Evolutionary conservation across 441 rosid species (phyloP), one percentile per base, ranked within the genome.

Genomic region (Eruca vesicaria): DNA sequence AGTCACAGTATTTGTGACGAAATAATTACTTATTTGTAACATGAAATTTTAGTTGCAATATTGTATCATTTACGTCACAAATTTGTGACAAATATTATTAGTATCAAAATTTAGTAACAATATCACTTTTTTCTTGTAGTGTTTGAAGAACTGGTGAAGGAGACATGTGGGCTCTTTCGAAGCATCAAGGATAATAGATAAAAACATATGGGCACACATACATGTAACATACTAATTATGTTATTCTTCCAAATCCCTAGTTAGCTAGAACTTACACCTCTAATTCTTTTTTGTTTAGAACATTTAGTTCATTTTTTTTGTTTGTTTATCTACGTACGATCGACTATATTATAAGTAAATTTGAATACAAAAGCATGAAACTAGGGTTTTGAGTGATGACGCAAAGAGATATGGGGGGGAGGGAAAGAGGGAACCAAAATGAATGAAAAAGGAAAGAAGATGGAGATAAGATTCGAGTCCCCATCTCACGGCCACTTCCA

Each of bases 161-260:
- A 80, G 69, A 86, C 88, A 84, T 84, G 87, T 83, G 89, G 91
- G 91, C 90, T 83, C 90, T 85, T 77, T 28, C 66, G 86, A 72
- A 74, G 69, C 81, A 74, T 71, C 52, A 72, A 41, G 60, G 56
- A 18, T 66, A 35, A 26, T 31, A 65, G 58, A 69, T 50, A 57
- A 60, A 43, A 4, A 81, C 61, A 57, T 58, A 71, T 73, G 81
- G 82, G 72, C 80, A 76, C 86, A 76, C 82, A 59, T 61, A 61
- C 70, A 69, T 61, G 45, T 31, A 9, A 69, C 75, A 41, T 28
- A 67, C 48, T 68, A 12, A 78, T 68, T 36, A 33, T 52, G 66
- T 78, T 48, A 48, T 48, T 73, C 67, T 66, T 71, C 68, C 63
- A 53, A 80, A 78, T 76, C 71, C 80, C 80, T 66, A 55, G 59